phyloP scores from a whole-genome alignment of 129 eudicot species.

The Ambrosia trifida region DNA sequence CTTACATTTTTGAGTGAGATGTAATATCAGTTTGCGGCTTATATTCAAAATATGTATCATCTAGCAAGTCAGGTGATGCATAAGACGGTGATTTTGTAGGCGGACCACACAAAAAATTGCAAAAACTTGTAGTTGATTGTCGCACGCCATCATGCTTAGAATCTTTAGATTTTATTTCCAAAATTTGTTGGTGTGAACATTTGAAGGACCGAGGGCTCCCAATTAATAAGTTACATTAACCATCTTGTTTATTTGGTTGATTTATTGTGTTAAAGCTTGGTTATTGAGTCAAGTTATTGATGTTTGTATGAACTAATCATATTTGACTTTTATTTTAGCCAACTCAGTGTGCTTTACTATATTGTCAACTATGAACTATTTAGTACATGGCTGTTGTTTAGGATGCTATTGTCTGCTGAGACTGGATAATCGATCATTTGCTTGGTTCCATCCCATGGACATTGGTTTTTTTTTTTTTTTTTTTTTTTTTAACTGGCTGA shows the following conservation, averaged over 20 bases:
- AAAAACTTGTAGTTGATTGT: constrained; percentile 33
- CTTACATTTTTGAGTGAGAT: constrained; percentile 61
- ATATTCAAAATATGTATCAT: constrained; percentile 55
- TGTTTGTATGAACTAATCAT: neutral
- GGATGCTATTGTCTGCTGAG: no score
- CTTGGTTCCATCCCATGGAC: no score
- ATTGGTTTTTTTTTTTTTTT: no score
- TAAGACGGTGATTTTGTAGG: constrained; percentile 19
- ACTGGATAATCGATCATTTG: no score
- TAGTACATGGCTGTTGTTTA: neutral
- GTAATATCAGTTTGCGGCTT: constrained; percentile 72
- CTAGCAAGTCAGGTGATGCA: constrained; percentile 48
- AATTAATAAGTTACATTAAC: constrained; percentile 42
- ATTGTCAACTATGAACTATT: no score
- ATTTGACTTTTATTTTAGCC: neutral
- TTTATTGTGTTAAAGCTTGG: constrained; percentile 19
- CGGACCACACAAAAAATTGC: constrained; percentile 18
- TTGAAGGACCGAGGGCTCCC: constrained; percentile 40
- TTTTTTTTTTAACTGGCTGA: no score
- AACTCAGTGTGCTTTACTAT: neutral
- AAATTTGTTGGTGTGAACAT: constrained; percentile 34
- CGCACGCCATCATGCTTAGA: constrained; percentile 18
- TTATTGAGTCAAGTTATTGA: constrained; percentile 13
- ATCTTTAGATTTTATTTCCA: constrained; percentile 21
- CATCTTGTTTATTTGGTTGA: constrained; percentile 11